Evolutionary conservation across 208 protist genomes (phyloP).

Genomic region (Crithidia mellificae): DNA sequence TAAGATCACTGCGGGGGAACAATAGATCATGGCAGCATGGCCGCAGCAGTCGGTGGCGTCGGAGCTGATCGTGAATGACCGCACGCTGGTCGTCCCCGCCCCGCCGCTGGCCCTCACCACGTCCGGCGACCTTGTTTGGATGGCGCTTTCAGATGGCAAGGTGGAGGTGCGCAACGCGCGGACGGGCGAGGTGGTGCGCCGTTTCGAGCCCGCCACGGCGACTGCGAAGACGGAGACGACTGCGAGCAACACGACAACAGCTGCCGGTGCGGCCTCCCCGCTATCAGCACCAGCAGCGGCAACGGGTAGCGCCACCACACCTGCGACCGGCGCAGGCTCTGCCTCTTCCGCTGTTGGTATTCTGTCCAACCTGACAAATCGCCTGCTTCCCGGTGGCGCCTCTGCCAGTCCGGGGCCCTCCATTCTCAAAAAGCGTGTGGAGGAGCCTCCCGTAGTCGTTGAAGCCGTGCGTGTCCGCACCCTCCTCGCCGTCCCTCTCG

Average conservation of each 20-base stretch:
- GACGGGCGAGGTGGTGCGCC: conserved; percentile 58
- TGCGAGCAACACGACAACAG: too few species aligned
- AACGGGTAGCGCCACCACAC: too few species aligned
- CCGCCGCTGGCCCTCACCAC: conserved; percentile 54
- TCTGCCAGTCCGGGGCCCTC: not conserved
- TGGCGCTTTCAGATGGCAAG: conserved; percentile 55
- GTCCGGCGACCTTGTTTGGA: conserved; percentile 69
- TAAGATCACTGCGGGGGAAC: too few species aligned
- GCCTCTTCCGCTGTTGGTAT: conserved; percentile 10
- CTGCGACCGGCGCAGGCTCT: not conserved
- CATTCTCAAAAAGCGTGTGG: not conserved
- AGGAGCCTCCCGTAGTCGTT: not conserved
- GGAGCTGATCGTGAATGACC: conserved; percentile 64
- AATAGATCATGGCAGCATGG: not conserved
- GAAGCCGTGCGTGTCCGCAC: conserved; percentile 22
- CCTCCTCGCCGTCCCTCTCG: conserved; percentile 40
- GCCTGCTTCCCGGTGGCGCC: not conserved
- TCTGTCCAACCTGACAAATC: conserved; percentile 19
- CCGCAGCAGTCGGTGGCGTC: conserved; percentile 32
- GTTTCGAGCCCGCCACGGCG: conserved; percentile 33
- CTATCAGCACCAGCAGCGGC: not conserved
- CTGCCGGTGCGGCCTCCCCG: conserved; percentile 9
- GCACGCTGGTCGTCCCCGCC: conserved; percentile 44
- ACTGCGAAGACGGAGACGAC: not conserved
- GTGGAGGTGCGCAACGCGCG: conserved; percentile 71